Evolutionary conservation across 2,329 filamentous ascomycete species (phyloP).

Genomic region (Dothidotthia symphoricarpi): DNA sequence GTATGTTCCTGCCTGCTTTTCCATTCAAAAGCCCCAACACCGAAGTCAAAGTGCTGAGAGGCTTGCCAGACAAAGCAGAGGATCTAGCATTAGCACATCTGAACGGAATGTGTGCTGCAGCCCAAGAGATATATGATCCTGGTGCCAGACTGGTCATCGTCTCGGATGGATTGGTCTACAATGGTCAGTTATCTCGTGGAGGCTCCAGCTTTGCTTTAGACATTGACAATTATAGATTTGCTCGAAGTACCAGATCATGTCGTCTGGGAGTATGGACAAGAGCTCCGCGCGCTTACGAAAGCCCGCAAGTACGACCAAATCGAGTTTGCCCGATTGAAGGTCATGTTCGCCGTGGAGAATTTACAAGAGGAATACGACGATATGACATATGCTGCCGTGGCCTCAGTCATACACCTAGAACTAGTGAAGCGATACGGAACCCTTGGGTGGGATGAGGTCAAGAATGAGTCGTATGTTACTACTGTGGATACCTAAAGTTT

Average conservation of each 20-base stretch:
- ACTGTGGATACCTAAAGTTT: conserved; percentile 20
- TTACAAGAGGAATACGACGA: conserved; percentile 10
- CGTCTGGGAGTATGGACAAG: conserved; percentile 41
- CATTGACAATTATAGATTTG: conserved; percentile 29
- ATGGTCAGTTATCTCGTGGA: conserved; percentile 18
- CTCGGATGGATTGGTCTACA: conserved; percentile 46
- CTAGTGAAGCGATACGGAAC: conserved; percentile 17
- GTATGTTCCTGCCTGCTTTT: conserved; percentile 53
- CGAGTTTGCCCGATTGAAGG: conserved; percentile 16
- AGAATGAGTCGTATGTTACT: conserved; percentile 12
- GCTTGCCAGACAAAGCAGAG: conserved; percentile 46
- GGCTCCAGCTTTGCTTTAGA: background rate
- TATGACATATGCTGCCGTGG: conserved; percentile 16
- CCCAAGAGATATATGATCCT: conserved; percentile 41
- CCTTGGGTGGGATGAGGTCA: conserved; percentile 9
- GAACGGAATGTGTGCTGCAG: conserved; percentile 42
- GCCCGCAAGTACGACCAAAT: conserved; percentile 14
- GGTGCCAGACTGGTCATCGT: conserved; percentile 43
- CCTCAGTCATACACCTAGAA: conserved; percentile 16
- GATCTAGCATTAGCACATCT: conserved; percentile 44
- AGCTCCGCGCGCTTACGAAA: conserved; percentile 10
- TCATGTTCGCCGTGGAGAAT: conserved; percentile 10
- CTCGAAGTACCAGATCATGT: conserved; percentile 44
- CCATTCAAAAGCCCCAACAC: conserved; percentile 63
- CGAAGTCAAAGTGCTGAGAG: conserved; percentile 54